Evolutionary conservation across 2,329 filamentous ascomycete species (phyloP), one percentile per base, ranked within the genome.

Genomic region (Cytospora schulzeri): DNA sequence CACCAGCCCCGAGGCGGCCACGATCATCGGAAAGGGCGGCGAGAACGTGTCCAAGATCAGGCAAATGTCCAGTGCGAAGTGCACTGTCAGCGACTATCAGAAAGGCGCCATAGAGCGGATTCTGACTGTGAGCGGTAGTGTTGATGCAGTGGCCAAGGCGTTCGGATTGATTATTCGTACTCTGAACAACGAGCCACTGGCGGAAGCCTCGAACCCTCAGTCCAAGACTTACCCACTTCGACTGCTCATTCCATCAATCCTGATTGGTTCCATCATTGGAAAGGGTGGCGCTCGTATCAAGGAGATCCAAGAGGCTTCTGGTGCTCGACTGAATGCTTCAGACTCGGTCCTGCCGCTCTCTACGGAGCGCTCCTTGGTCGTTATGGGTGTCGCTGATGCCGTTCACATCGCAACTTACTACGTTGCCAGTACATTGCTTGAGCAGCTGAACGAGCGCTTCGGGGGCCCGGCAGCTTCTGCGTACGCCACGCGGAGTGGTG

Each of bases 341-440:
- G 95, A 98, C 76, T 90, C 93, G 6, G 96, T 93, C 75, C 85
- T 99, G 63, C 95, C 95, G 57, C 85, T 97, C 67, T 99, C 95
- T 22, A 96, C 93, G 66, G 95, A 99, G 80, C 91, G 95, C 56
- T 98, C 95, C n/a, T 86, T 99, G 57, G 94, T 99, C 59, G 93
- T 99, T 33, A 92, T 98, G 78, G 95, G 95, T 76, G 95, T 99
- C 65, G 95, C 95, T 61, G 95, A 99, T 80, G 94, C 95, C 65
- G 94, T 99, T 57, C 95, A 99, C 79, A 99, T 99, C 77, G 95
- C 95, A 57, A 97, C 95, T 45, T 99, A 98, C 82, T 99, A 99
- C 74, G 93, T 99, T 68, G 94, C 93, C 63, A 96, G 94, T 78
- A 99, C 95, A n/a, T 86, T 99, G 29, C 90, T 96, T 56, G 95